Conservation (phyloP, 306 rosid genomes). For the Vigna angularis region DNA sequence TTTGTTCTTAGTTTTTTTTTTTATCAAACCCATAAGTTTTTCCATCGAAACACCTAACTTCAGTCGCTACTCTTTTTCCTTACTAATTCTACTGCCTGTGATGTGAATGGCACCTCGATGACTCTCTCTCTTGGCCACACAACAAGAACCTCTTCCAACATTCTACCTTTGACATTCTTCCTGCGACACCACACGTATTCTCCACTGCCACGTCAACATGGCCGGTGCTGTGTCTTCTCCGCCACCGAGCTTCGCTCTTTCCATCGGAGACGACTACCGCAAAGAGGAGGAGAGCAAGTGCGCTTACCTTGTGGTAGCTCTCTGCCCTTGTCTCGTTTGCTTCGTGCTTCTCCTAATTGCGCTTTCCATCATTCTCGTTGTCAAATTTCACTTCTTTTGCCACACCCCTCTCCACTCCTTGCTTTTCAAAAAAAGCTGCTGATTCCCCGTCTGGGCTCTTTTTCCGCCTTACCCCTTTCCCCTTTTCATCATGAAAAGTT, state of each 20-base stretch:
- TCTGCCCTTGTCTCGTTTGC: constrained; percentile 88
- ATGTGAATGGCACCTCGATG: constrained; percentile 72
- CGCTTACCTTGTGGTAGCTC: constrained; percentile 70
- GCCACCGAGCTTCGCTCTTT: constrained; percentile 60
- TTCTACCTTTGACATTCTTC: constrained; percentile 33
- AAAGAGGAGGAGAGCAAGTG: constrained; percentile 61
- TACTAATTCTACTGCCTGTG: not conserved
- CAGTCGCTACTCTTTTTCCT: not conserved
- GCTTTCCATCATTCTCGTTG: constrained; percentile 61
- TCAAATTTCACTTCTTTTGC: constrained; percentile 84
- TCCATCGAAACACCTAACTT: not conserved
- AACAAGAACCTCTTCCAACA: constrained; percentile 42
- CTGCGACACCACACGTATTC: constrained; percentile 8
- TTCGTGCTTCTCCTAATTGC: constrained; percentile 65
- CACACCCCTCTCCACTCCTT: constrained; percentile 79
- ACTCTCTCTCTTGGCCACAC: constrained; percentile 34
- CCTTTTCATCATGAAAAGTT: constrained; percentile 31
- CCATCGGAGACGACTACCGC: constrained; percentile 55
- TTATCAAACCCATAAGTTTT: too few relatives aligned
- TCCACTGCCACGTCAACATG: constrained; percentile 46
- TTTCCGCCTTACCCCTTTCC: constrained; percentile 8
- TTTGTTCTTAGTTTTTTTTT: too few relatives aligned
- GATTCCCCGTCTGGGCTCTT: constrained; percentile 34
- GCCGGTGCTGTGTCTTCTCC: constrained; percentile 53
- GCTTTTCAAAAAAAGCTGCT: constrained; percentile 65